Evolutionary conservation across 106 monocot genomes (phyloP), one percentile per base, ranked within the genome.

Genomic region (Chionographis japonica): DNA sequence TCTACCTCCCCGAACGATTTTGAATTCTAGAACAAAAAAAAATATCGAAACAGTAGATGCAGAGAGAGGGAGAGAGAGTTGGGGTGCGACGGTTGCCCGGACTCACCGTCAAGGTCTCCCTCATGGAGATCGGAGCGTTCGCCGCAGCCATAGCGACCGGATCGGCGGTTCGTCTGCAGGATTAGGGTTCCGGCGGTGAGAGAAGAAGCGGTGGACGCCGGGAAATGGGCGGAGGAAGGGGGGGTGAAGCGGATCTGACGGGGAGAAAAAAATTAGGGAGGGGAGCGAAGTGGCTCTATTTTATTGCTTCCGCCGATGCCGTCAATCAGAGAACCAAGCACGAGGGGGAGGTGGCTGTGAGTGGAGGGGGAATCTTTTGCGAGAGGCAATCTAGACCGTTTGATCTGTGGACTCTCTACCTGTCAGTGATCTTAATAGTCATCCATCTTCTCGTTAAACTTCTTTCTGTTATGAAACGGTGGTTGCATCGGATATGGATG

Each of bases 61-160:
- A 58, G 37, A 12, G 37, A 51, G 40, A 52, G n/a, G n/a, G n/a
- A n/a, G n/a, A n/a, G n/a, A n/a, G n/a, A 54, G 39, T 9, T 8
- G 37, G 51, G 12, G 60, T 8, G n/a, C 57, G 41, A 36, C 27
- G 27, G 27, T 27, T 27, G 27, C 27, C 1, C 1, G 15, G 2
- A 65, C 88, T 93, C 50, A 95, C 95, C 61, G 95, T 95, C 18
- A 95, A 65, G 49, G 75, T 74, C 69, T 95, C 95, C 72, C 83
- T 78, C 95, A 95, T 95, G 76, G 88, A 39, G 79, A 95, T 95
- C 62, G 94, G 94, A 65, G 95, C 95, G 81, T 83, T 91, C 20
- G 95, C 95, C 40, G 91, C 95, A 17, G 95, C 95, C 95, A 95
- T 95, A 79, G 79, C 71, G 82, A 69, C 67, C 58, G 43, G 70